Percentiles rank a stretch among this genome's conserved stretches.
Evolutionary conservation across 108 stramenopile species (phyloP).

Genomic region (Aurantiochytrium sp.): DNA sequence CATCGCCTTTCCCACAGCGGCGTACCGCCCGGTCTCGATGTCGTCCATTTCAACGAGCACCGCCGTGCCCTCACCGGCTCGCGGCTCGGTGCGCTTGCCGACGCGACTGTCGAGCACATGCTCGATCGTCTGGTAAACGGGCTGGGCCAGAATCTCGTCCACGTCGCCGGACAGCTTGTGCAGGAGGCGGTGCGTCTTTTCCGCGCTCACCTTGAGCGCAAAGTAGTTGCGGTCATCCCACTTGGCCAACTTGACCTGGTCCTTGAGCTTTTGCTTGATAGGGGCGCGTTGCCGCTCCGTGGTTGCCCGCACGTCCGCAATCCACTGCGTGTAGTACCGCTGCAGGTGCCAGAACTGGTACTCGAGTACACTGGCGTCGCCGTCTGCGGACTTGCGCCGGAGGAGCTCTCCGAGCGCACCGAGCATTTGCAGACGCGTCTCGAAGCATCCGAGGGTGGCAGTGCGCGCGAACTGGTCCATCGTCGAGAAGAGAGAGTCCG

Average conservation of each 20-base stretch:
- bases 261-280: slow-evolving; percentile 76
- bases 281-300: slow-evolving; percentile 37
- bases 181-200: slow-evolving; percentile 80
- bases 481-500: slow-evolving; percentile 36
- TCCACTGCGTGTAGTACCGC: background rate
- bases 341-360: slow-evolving; percentile 11
- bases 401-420: slow-evolving; percentile 32
- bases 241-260: slow-evolving; percentile 87
- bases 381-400: background rate
- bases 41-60: slow-evolving; percentile 1
- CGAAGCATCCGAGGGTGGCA: slow-evolving; percentile 45
- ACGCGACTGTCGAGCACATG: slow-evolving; percentile 61
- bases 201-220: slow-evolving; percentile 80
- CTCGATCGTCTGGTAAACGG: slow-evolving; percentile 66
- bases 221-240: slow-evolving; percentile 98
- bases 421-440: slow-evolving; percentile 43
- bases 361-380: background rate
- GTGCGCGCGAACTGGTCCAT: slow-evolving; percentile 50
- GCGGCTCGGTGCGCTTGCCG: slow-evolving; percentile 28
- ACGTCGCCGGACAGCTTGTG: slow-evolving; percentile 73
- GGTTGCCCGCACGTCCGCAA: background rate
- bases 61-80: slow-evolving; percentile 39
- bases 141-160: slow-evolving; percentile 68
- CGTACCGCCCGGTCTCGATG: background rate
- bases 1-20: background rate